Evolutionary conservation across 495 filamentous ascomycete species (phyloP).

Genomic region (Hyaloscypha hepaticicola): DNA sequence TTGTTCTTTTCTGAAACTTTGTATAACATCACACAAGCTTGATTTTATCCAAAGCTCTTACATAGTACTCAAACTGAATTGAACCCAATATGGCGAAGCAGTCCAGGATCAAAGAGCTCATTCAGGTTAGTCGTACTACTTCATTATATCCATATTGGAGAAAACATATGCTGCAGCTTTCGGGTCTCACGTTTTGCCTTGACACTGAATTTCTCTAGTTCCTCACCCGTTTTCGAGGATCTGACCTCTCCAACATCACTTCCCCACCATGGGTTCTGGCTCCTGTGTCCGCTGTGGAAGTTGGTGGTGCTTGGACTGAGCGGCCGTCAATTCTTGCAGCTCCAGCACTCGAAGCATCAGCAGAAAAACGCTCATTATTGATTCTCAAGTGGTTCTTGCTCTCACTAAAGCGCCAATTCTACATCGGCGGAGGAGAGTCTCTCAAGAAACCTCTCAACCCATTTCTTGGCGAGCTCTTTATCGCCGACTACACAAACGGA

Average conservation of each 20-base stretch:
- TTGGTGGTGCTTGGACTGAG: constrained; percentile 94
- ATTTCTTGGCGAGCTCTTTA: constrained; percentile 84
- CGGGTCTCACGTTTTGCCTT: no score
- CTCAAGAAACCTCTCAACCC: constrained; percentile 81
- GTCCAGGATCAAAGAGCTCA: no score
- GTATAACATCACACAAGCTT: no score
- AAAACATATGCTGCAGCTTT: no score
- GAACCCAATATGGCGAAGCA: no score
- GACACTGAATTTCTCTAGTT: no score
- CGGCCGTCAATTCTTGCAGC: constrained; percentile 84
- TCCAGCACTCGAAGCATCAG: constrained; percentile 74
- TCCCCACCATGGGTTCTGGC: constrained; percentile 95
- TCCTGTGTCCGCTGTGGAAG: constrained; percentile 84
- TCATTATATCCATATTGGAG: no score
- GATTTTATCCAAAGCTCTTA: no score
- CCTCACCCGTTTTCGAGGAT: no score
- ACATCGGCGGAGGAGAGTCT: constrained; percentile 73
- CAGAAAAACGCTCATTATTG: constrained; percentile 76
- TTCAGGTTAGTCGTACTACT: no score
- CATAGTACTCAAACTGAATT: no score
- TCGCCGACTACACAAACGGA: background rate
- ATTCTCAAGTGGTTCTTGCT: constrained; percentile 96
- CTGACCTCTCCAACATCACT: constrained; percentile 89
- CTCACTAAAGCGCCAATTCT: constrained; percentile 91
- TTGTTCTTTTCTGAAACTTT: no score